Conservation (phyloP, 208 protist species). For the Trypanosomatidae sp. region DNA sequence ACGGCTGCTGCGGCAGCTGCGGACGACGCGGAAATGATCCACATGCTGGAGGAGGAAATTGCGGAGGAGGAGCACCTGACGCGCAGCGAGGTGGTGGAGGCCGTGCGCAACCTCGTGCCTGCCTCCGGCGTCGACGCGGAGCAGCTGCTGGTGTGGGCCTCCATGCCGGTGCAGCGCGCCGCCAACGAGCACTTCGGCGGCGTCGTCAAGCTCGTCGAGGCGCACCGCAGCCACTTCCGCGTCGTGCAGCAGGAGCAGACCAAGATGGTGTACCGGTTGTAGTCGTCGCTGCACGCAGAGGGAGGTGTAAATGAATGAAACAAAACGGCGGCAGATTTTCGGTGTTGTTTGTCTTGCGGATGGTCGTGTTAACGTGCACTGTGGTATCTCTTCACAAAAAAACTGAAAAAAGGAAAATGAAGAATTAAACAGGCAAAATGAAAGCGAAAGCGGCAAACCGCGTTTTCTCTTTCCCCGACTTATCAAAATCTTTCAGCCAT, state of each 20-base stretch:
- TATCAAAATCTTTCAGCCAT: no score
- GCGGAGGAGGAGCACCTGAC: conserved; percentile 42
- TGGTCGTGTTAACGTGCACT: no score
- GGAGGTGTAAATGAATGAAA: no score
- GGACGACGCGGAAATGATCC: conserved; percentile 36
- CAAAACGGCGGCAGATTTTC: no score
- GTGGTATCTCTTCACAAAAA: no score
- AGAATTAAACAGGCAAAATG: no score
- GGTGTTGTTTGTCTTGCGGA: no score
- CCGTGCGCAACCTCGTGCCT: conserved; percentile 57
- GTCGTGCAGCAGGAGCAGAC: conserved; percentile 44
- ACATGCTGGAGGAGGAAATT: conserved; percentile 42
- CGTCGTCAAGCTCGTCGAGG: conserved; percentile 58
- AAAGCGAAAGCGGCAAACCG: no score
- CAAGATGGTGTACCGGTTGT: no score
- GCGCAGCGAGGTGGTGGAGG: conserved; percentile 36
- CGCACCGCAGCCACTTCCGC: conserved; percentile 45
- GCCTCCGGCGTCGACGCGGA: conserved; percentile 53
- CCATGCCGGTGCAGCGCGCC: conserved; percentile 68
- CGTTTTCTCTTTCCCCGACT: no score
- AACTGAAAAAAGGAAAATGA: no score
- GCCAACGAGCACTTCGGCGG: conserved; percentile 68
- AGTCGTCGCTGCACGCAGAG: no score
- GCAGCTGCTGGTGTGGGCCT: conserved; percentile 75
- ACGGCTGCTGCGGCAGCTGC: conserved; percentile 2